phyloP scores from a whole-genome alignment of 177 flowering plant species.

The Vitis hybrid region DNA sequence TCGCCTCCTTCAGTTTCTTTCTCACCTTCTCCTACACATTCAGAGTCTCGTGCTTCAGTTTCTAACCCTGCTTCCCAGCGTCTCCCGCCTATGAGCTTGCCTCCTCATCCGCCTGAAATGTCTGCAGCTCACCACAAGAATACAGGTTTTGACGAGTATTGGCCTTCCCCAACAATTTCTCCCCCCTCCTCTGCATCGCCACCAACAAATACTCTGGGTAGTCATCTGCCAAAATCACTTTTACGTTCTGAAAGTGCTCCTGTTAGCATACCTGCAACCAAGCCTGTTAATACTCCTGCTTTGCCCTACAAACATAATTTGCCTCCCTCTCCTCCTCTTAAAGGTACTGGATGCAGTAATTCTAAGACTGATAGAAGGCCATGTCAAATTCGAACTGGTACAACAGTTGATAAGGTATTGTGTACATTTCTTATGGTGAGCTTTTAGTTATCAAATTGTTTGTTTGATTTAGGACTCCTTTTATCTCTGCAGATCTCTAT shows the following conservation, averaged over 20 bases:
- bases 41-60: constrained; percentile 45
- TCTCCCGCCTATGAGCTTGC: constrained; percentile 41
- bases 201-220: constrained; percentile 47
- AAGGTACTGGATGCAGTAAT: constrained; percentile 28
- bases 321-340: constrained; percentile 62
- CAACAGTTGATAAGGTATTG: constrained; percentile 62
- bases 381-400: constrained; percentile 27
- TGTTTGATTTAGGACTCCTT: background rate
- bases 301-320: constrained; percentile 33
- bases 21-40: constrained; percentile 66
- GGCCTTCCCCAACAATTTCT: constrained; percentile 62
- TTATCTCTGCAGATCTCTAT: constrained; percentile 30
- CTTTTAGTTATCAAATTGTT: background rate
- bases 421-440: background rate
- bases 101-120: constrained; percentile 47
- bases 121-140: constrained; percentile 37
- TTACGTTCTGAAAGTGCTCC: constrained; percentile 85
- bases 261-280: constrained; percentile 49
- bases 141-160: constrained; percentile 58
- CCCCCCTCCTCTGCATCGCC: constrained; percentile 79
- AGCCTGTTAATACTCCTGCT: constrained; percentile 29
- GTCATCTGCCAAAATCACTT: constrained; percentile 39
- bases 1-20: constrained; percentile 52
- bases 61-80: constrained; percentile 34
- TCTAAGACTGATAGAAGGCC: constrained; percentile 37